phyloP scores from a whole-genome alignment of 2,329 filamentous ascomycete genomes.

The Fragosphaeria purpurea region DNA sequence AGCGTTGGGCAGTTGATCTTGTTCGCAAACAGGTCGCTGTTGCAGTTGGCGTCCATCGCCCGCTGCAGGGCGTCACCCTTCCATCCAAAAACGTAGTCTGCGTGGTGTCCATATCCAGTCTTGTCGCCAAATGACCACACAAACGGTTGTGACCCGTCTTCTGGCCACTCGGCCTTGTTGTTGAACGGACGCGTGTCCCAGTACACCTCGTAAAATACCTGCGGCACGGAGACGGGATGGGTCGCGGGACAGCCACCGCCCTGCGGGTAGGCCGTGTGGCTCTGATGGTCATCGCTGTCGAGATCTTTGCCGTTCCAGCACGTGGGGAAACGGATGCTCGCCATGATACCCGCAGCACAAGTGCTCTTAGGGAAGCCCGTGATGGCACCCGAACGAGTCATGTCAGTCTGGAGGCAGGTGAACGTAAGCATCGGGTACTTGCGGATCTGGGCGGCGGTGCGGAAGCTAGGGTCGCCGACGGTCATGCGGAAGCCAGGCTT shows the following conservation, averaged over 20 bases:
- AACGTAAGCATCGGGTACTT: constrained; percentile 32
- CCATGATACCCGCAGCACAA: constrained; percentile 26
- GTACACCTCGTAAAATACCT: constrained; percentile 10
- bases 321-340: constrained; percentile 32
- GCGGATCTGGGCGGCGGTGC: constrained; percentile 22
- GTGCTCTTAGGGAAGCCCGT: constrained; percentile 25
- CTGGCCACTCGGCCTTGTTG: constrained; percentile 8
- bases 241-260: constrained; percentile 6
- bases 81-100: constrained; percentile 10
- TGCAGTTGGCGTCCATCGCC: constrained; percentile 27
- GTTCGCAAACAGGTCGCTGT: constrained; percentile 22
- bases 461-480: constrained; percentile 27
- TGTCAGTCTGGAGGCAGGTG: constrained; percentile 28
- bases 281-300: constrained; percentile 19
- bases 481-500: constrained; percentile 35
- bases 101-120: constrained; percentile 8
- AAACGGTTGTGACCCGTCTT: constrained; percentile 9
- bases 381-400: constrained; percentile 26
- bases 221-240: constrained; percentile 6
- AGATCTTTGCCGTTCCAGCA: constrained; percentile 43
- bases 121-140: constrained; percentile 10
- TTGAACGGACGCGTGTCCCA: constrained; percentile 10
- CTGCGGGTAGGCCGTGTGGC: constrained; percentile 9
- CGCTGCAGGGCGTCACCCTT: constrained; percentile 14
- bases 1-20: constrained; percentile 22